Base-by-base conservation (phyloP, 2,329 filamentous ascomycete species). In the Sporothrix pallida region DNA sequence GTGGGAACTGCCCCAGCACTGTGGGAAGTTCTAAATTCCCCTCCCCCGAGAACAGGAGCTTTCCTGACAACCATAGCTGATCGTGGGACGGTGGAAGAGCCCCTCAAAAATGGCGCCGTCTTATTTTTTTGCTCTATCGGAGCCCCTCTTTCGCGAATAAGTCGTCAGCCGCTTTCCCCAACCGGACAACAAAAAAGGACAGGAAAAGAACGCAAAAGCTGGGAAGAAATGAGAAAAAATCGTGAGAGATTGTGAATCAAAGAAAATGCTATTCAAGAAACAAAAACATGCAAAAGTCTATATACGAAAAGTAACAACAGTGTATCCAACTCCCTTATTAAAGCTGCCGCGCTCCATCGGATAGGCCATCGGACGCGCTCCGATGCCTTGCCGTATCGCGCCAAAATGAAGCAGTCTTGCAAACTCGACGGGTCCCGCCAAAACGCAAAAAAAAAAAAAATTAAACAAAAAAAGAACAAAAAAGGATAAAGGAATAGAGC, bases 101-200 rank as follows among this genome's bases (percentile, higher is more conserved):
- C 62, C 62, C 42, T 48, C n/a, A 42, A 15, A 69, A 69, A 20
- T 69, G 67, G 67, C 48, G 48, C 67, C 67, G 26, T 54, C 31
- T 20, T 37, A 26, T 26, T n/a, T 17, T 17, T 60, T 37, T 37
- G 31, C 7, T 23, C 23, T 23, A 13, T 26, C 6, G 17, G 8
- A 54, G 48, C 67, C 67, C 67, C 48, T 44, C 67, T 56, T 69
- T 54, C 23, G 65, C 13, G 15, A 54, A 52, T 20, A 20, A 37
- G 46, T 31, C 46, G 26, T n/a, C 67, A 31, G 65, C 48, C 26
- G n/a, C 10, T 13, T 52, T 37, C 46, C 67, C 65, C 67, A 56
- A 13, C 9, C 9, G 20, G 12, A 3, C n/a, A 12, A n/a, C 20
- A 56, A 12, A 56, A 12, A 2, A n/a, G n/a, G 12, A 26, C 7